Base-by-base conservation (phyloP, 805 yeast species). In the Millerozyma miso region DNA sequence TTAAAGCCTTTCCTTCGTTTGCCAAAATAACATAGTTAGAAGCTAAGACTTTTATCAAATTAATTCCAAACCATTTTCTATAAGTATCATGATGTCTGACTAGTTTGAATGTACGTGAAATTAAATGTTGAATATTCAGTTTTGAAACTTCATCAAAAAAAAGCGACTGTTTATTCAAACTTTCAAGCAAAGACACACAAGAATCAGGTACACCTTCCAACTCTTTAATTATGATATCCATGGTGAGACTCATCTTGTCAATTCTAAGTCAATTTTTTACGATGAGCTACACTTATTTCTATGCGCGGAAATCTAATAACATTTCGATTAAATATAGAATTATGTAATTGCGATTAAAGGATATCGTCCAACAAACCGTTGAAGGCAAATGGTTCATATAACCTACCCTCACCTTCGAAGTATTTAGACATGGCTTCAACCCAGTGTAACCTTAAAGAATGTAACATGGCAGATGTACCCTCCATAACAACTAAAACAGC, bases 381-480 rank as follows among this genome's bases (percentile, higher is more conserved):
- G 48, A 91, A 89, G 3, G 83, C 77, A 60, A 88, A 93, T n/a
- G 99, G 98, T 51, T 78, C 82, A 60, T 87, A 93, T 4, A 90
- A 80, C 52, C 80, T 74, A 47, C 99, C 99, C 64, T 91, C 98
- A 62, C 99, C 99, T 59, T 86, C 93, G 58, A 90, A 93, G 69
- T 85, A 95, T 71, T 93, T 93, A 48, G 97, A 88, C 99, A 93
- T 93, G 19, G 97, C 84, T 71, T 93, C 99, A 49, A 93, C 99
- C 99, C 99, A 93, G 64, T 93, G 99, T 59, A 93, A 77, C 74
- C 99, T 87, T 59, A 93, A 77, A n/a, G 97, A 85, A 67, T 93
- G 99, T 59, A 93, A 77, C 99, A 93, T 93, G 31, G 99, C 99
- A 19, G 97, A 88, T 0, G 99, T 93, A 45, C 99, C 99, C 67